phyloP scores from a whole-genome alignment of 805 yeast species.

The Candida insectalens region DNA sequence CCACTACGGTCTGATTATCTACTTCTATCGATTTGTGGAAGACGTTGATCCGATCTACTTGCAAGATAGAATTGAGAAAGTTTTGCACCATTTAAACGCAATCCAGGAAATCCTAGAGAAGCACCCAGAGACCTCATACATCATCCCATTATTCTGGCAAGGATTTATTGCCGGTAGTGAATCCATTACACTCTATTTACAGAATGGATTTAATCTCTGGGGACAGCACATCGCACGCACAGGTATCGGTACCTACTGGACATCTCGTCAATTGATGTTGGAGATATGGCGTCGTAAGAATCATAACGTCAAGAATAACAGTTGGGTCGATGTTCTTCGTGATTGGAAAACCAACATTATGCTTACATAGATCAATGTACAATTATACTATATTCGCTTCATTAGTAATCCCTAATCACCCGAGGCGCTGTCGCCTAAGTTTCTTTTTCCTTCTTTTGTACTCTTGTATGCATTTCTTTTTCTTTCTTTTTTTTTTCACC shows the following conservation, averaged over 20 bases:
- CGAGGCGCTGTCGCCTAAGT: background rate
- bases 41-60: constrained; percentile 43
- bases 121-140: constrained; percentile 39
- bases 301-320: constrained; percentile 45
- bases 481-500: background rate
- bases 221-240: constrained; percentile 48
- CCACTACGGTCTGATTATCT: constrained; percentile 61
- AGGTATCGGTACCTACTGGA: constrained; percentile 77
- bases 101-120: constrained; percentile 46
- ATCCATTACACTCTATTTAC: constrained; percentile 47
- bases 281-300: constrained; percentile 78
- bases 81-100: constrained; percentile 52
- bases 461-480: background rate
- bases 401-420: background rate
- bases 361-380: constrained; percentile 34
- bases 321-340: constrained; percentile 70
- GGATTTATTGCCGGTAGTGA: constrained; percentile 86
- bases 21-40: constrained; percentile 57
- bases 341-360: constrained; percentile 84
- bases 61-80: constrained; percentile 53
- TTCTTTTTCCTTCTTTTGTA: background rate
- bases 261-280: constrained; percentile 73
- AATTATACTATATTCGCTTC: background rate
- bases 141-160: constrained; percentile 78
- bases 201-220: constrained; percentile 65